Conservation (phyloP, 2,329 filamentous ascomycete genomes). For the Aspergillus japonicus region DNA sequence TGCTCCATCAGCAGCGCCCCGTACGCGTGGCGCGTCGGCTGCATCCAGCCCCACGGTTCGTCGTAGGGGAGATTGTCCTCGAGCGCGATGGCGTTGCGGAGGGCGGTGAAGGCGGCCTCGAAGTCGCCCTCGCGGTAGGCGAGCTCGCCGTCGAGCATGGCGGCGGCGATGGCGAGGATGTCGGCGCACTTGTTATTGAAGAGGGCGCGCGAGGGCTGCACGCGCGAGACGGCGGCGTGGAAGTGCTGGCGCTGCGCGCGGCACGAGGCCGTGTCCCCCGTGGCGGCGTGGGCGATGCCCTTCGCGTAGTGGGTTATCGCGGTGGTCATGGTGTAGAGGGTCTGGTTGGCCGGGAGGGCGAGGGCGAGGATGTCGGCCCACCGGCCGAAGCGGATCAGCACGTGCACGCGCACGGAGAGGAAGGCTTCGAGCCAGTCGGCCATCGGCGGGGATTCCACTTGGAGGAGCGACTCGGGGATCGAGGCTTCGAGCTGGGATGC, state of each 20-base stretch:
- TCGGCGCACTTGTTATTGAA: conserved; percentile 65
- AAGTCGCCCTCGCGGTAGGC: conserved; percentile 63
- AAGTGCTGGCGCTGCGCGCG: conserved; percentile 53
- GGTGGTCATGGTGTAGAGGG: conserved; percentile 65
- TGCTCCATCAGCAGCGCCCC: conserved; percentile 68
- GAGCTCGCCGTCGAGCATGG: conserved; percentile 71
- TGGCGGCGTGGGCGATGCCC: conserved; percentile 63
- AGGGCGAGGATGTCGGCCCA: conserved; percentile 67
- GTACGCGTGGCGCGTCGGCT: conserved; percentile 67
- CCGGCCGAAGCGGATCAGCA: conserved; percentile 67
- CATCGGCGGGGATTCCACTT: conserved; percentile 68
- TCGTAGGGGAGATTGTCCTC: conserved; percentile 66
- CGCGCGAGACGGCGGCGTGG: conserved; percentile 47
- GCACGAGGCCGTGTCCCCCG: conserved; percentile 54
- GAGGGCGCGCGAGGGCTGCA: conserved; percentile 60
- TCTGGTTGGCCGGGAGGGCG: conserved; percentile 54
- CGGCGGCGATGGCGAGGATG: conserved; percentile 59
- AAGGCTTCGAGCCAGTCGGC: conserved; percentile 76
- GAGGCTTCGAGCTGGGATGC: conserved; percentile 58
- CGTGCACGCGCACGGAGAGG: conserved; percentile 63
- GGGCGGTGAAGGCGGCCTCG: conserved; percentile 56
- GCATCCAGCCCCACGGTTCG: conserved; percentile 78
- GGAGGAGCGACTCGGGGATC: conserved; percentile 62
- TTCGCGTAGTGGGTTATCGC: conserved; percentile 67
- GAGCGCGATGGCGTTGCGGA: conserved; percentile 56